Evolutionary conservation across 2,329 filamentous ascomycete genomes (phyloP).

Genomic region (Neonectria ditissima): DNA sequence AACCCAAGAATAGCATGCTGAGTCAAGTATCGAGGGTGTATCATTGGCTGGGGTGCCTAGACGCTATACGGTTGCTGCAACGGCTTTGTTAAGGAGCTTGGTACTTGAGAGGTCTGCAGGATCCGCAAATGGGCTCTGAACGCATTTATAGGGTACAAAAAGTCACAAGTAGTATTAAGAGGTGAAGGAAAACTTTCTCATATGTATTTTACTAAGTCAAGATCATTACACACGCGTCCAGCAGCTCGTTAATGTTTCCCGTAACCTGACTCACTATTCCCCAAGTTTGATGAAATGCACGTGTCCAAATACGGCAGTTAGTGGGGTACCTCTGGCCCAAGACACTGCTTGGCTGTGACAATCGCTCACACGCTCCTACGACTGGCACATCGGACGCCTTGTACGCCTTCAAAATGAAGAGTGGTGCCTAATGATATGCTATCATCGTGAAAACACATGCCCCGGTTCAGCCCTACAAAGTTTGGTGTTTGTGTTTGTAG

Average conservation of each 20-base stretch:
- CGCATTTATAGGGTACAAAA: too few species aligned
- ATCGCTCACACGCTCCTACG: not conserved
- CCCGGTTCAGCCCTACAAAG: not conserved
- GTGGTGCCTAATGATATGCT: not conserved
- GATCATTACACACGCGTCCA: not conserved
- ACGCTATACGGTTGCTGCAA: not conserved
- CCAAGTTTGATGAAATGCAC: not conserved
- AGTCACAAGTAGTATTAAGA: too few species aligned
- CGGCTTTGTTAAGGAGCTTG: not conserved
- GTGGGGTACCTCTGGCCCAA: not conserved
- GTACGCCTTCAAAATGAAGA: not conserved
- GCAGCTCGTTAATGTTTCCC: not conserved
- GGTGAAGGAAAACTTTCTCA: too few species aligned
- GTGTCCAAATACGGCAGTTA: not conserved
- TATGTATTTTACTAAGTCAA: too few species aligned
- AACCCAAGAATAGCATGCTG: constrained; percentile 23
- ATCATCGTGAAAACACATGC: too few species aligned
- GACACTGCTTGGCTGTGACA: not conserved
- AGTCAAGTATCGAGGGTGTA: not conserved
- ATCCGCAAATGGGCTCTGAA: not conserved
- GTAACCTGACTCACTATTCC: not conserved
- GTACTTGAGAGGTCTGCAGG: not conserved
- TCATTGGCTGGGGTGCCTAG: constrained; percentile 4
- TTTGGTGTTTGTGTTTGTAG: not conserved
- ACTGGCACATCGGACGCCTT: not conserved